phyloP scores from a whole-genome alignment of 305 asterid genomes.

The Coffea humblotiana region DNA sequence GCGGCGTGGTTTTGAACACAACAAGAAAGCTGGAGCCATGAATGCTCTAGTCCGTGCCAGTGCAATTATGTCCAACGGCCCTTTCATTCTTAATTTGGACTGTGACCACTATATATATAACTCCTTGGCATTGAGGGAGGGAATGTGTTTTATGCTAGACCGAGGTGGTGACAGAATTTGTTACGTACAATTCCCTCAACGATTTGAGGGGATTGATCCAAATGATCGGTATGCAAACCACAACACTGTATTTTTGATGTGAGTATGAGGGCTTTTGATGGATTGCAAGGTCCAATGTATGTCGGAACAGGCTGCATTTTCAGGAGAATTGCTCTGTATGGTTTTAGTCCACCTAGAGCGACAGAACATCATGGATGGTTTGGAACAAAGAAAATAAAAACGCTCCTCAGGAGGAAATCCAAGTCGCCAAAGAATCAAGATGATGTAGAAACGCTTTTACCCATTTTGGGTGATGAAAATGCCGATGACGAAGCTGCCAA shows the following conservation, averaged over 20 bases:
- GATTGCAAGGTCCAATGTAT: slow-evolving; percentile 93
- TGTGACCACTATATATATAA: slow-evolving; percentile 91
- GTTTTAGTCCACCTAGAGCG: slow-evolving; percentile 87
- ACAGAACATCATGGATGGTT: slow-evolving; percentile 90
- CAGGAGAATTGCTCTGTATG: slow-evolving; percentile 74
- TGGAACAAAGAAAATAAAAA: slow-evolving; percentile 54
- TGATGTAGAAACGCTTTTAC: slow-evolving; percentile 60
- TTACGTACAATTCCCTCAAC: slow-evolving; percentile 82
- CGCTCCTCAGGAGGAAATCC: slow-evolving; percentile 46
- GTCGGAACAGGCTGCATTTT: slow-evolving; percentile 93
- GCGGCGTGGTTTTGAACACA: slow-evolving; percentile 74
- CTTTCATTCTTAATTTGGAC: slow-evolving; percentile 87
- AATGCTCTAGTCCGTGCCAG: slow-evolving; percentile 89
- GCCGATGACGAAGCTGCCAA: slow-evolving; percentile 44
- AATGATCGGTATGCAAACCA: slow-evolving; percentile 89
- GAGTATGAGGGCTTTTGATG: slow-evolving; percentile 89
- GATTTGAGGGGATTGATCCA: slow-evolving; percentile 90
- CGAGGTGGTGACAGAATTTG: slow-evolving; percentile 89
- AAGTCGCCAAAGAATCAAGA: slow-evolving; percentile 30
- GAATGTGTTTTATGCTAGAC: slow-evolving; percentile 97
- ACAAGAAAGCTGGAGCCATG: slow-evolving; percentile 98
- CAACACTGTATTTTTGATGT: slow-evolving; percentile 92
- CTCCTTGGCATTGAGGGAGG: slow-evolving; percentile 71
- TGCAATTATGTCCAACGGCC: slow-evolving; percentile 88
- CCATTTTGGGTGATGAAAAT: slow-evolving; percentile 43